Evolutionary conservation across 257 asterid genomes (phyloP).

Genomic region (Lantana camara): DNA sequence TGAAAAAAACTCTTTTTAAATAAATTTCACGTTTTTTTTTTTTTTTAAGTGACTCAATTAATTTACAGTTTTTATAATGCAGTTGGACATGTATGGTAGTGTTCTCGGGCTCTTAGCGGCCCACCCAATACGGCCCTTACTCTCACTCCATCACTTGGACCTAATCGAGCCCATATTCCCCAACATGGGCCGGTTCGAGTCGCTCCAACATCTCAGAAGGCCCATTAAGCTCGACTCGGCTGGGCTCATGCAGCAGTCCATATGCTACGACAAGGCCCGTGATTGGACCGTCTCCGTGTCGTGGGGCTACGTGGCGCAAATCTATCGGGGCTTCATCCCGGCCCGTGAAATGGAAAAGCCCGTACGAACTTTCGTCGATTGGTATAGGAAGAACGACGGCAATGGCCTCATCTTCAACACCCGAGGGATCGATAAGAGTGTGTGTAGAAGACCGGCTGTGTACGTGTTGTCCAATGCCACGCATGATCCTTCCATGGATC

Average conservation of each 20-base stretch:
- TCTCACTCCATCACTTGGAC: constrained; percentile 56
- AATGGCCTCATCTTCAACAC: constrained; percentile 41
- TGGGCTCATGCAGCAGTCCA: constrained; percentile 52
- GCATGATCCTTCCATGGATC: constrained; percentile 6
- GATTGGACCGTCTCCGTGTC: constrained; percentile 50
- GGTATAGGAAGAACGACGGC: constrained; percentile 36
- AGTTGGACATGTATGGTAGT: constrained; percentile 50
- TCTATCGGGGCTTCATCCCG: constrained; percentile 32
- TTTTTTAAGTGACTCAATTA: not conserved
- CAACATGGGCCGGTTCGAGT: constrained; percentile 29
- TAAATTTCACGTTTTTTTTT: not conserved
- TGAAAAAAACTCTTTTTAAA: not conserved
- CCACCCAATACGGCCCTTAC: constrained; percentile 49
- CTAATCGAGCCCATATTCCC: constrained; percentile 50
- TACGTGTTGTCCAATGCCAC: constrained; percentile 28
- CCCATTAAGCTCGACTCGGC: constrained; percentile 46
- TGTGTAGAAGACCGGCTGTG: constrained; percentile 39
- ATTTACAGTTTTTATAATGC: not conserved
- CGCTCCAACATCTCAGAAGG: constrained; percentile 29
- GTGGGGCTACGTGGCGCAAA: constrained; percentile 53
- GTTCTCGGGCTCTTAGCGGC: constrained; percentile 48
- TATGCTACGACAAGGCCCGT: constrained; percentile 43
- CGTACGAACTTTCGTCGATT: constrained; percentile 35
- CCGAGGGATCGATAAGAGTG: constrained; percentile 22
- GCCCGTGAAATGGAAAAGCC: constrained; percentile 50